A percentile compares a stretch with the other conserved stretches of the same genome.
Conservation (phyloP, 164 flowering plant species). For the Protea cynaroides region DNA sequence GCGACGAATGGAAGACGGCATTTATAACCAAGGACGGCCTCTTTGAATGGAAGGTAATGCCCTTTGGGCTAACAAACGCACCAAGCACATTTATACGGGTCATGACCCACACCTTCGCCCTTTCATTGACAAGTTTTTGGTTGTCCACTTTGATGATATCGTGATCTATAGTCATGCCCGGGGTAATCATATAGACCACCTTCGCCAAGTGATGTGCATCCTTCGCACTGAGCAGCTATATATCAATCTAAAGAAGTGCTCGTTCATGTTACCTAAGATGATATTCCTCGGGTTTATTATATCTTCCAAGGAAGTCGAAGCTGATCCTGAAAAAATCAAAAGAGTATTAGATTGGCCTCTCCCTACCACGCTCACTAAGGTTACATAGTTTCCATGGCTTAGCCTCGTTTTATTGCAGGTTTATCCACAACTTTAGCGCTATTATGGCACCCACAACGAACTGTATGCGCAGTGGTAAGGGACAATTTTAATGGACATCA, state of each 20-base stretch:
- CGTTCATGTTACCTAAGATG: no score
- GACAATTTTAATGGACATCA: background rate
- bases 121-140: background rate
- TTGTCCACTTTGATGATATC: background rate
- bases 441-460: background rate
- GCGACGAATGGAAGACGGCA: background rate
- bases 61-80: background rate
- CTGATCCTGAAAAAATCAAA: background rate
- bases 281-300: background rate
- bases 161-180: background rate
- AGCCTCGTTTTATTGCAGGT: no score
- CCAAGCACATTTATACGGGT: no score
- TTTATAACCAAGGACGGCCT: background rate
- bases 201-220: background rate
- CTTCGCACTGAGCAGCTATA: no score
- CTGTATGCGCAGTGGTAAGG: background rate
- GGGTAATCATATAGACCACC: background rate
- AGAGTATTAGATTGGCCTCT: background rate
- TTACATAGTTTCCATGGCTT: background rate
- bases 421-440: background rate
- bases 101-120: background rate
- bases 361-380: background rate
- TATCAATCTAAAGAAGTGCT: no score
- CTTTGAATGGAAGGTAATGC: background rate
- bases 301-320: background rate